phyloP scores from a whole-genome alignment of 2,329 filamentous ascomycete genomes.

The Pseudogymnoascus sp. region DNA sequence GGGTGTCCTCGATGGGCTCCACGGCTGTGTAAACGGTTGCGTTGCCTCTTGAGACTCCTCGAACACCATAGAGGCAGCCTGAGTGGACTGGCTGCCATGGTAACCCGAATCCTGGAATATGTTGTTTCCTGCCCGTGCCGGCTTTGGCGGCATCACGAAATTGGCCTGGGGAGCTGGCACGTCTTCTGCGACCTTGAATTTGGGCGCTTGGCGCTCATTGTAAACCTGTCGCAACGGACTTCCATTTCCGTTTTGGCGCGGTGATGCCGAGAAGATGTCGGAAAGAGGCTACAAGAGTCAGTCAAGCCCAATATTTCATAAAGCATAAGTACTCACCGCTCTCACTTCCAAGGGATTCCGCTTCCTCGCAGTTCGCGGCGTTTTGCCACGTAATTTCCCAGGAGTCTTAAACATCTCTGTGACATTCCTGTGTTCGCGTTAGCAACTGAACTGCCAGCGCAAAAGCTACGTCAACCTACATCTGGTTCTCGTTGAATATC shows the following conservation, averaged over 20 bases:
- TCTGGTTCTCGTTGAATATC: slow-evolving; percentile 77
- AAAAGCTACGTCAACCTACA: slow-evolving; percentile 50
- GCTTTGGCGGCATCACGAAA: slow-evolving; percentile 11
- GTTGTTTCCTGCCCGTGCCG: slow-evolving; percentile 20
- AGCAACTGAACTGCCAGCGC: slow-evolving; percentile 15
- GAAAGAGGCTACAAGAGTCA: slow-evolving; percentile 45
- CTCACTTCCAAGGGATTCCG: slow-evolving; percentile 48
- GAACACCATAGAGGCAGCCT: slow-evolving; percentile 7
- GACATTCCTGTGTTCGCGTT: slow-evolving; percentile 58
- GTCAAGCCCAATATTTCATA: slow-evolving; percentile 10
- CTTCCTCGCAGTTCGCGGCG: slow-evolving; percentile 63
- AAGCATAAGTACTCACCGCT: slow-evolving; percentile 43
- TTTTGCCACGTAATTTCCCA: slow-evolving; percentile 74
- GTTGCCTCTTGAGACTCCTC: slow-evolving; percentile 4
- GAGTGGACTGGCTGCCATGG: slow-evolving; percentile 50
- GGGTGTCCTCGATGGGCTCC: slow-evolving; percentile 29
- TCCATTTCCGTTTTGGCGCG: slow-evolving; percentile 41
- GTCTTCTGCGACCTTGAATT: slow-evolving; percentile 53
- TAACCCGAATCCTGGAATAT: slow-evolving; percentile 58
- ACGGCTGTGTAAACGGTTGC: slow-evolving; percentile 17
- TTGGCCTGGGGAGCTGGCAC: slow-evolving; percentile 17
- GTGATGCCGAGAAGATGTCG: slow-evolving; percentile 48
- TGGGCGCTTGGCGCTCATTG: slow-evolving; percentile 32
- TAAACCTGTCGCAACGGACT: slow-evolving; percentile 30
- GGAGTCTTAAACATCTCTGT: slow-evolving; percentile 94